phyloP scores from a whole-genome alignment of 768 basidiomycete species.

The Mycena polygramma region DNA sequence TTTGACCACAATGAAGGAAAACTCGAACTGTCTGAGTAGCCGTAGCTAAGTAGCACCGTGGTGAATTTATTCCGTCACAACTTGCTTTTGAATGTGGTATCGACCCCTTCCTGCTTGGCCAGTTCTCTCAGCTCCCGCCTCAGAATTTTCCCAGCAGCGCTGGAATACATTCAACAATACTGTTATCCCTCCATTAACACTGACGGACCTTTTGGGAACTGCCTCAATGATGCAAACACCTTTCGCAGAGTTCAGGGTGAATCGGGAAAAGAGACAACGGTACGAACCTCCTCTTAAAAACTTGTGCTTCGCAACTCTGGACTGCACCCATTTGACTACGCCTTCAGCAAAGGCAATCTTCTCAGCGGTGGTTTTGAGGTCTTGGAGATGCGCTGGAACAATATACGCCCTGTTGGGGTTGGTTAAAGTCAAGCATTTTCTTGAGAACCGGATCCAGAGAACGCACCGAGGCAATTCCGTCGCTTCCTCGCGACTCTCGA shows the following conservation, averaged over 20 bases:
- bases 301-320: conserved; percentile 21
- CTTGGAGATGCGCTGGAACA: conserved; percentile 6
- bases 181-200: background rate
- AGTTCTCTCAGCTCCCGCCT: conserved; percentile 13
- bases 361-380: background rate
- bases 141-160: conserved; percentile 27
- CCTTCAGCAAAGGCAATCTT: background rate
- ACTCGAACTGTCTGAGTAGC: too few species aligned
- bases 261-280: background rate
- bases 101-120: conserved; percentile 3
- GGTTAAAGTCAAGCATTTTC: too few species aligned
- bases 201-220: conserved; percentile 20
- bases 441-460: background rate
- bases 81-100: background rate
- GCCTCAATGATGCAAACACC: conserved; percentile 11
- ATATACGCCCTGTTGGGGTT: conserved; percentile 16
- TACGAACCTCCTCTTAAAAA: conserved; percentile 19
- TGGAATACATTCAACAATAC: background rate
- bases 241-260: background rate
- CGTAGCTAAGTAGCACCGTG: too few species aligned
- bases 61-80: background rate
- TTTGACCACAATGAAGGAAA: too few species aligned
- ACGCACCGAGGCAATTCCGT: conserved; percentile 77
- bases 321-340: conserved; percentile 17
- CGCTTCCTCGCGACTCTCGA: conserved; percentile 62